Percentiles rank a stretch among this genome's conserved stretches.
These are phyloP conservation scores for Crataegus laevigata DNA, from an alignment of 306 rosid species.

Conservation along the genomic window DNA sequence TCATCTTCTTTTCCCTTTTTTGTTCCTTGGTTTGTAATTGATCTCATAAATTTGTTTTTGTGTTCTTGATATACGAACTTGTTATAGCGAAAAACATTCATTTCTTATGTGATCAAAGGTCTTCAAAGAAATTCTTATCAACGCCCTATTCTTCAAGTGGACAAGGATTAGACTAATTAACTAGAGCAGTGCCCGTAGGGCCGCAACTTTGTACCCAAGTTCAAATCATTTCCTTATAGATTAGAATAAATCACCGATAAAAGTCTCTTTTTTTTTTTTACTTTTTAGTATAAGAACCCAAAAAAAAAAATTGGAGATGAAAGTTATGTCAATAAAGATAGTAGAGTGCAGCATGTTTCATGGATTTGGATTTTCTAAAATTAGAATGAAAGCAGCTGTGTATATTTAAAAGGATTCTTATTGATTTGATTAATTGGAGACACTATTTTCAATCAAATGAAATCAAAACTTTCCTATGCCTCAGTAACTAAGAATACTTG, in stretches of 20 bases:
- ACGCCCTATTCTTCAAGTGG: background rate
- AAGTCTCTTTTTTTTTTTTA: background rate
- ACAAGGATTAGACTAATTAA: too few species aligned
- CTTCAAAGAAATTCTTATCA: background rate
- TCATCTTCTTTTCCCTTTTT: conserved; percentile 5
- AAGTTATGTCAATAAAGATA: too few species aligned
- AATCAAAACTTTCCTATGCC: too few species aligned
- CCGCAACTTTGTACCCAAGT: background rate
- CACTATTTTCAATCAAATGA: too few species aligned
- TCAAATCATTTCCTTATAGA: too few species aligned
- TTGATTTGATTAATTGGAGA: too few species aligned
- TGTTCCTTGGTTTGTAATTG: background rate
- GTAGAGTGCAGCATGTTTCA: too few species aligned
- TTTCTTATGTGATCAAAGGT: background rate
- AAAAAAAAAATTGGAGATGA: too few species aligned
- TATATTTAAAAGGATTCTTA: too few species aligned
- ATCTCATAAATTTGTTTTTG: background rate
- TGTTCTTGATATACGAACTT: background rate
- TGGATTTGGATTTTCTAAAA: background rate
- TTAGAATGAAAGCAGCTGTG: too few species aligned
- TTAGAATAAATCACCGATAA: too few species aligned
- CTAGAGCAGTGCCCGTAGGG: background rate
- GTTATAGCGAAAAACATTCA: background rate
- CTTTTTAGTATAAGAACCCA: background rate
- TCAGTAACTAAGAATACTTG: too few species aligned